phyloP scores from a whole-genome alignment of 139 green algal species.

The Zygnema cylindricum region DNA sequence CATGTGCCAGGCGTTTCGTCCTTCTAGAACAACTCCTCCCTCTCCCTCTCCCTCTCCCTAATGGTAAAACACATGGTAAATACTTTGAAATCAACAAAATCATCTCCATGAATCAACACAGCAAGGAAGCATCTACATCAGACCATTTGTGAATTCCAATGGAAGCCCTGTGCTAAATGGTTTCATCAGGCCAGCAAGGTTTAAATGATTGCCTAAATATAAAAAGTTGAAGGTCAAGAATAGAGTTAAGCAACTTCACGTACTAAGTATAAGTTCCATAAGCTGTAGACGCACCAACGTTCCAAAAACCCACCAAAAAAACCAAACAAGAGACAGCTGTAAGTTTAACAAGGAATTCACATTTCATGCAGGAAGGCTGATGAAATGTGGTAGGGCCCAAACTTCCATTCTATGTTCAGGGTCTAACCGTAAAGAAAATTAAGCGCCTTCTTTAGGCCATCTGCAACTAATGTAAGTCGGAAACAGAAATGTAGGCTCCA shows the following conservation, averaged over 20 bases:
- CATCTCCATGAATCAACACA: not conserved
- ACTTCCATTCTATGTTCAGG: not conserved
- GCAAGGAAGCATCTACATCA: not conserved
- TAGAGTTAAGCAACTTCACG: not conserved
- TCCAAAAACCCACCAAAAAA: not conserved
- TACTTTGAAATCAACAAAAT: not conserved
- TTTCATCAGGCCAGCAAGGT: not conserved
- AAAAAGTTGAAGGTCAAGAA: not conserved
- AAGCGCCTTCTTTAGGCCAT: not conserved
- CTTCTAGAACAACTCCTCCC: not conserved
- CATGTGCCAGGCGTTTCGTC: no score
- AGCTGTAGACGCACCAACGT: not conserved
- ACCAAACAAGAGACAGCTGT: not conserved
- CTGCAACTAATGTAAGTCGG: not conserved
- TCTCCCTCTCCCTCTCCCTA: not conserved
- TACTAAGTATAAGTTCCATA: constrained; percentile 32
- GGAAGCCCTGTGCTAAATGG: not conserved
- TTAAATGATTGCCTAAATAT: not conserved
- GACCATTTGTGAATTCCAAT: not conserved
- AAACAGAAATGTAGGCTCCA: no score
- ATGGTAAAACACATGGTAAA: not conserved
- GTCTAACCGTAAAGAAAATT: not conserved
- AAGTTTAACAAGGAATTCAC: no score
- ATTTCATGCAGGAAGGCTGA: not conserved
- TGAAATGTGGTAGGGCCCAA: not conserved